Evolutionary conservation across 2,329 filamentous ascomycete species (phyloP).

Genomic region (Claviceps maximensis): DNA sequence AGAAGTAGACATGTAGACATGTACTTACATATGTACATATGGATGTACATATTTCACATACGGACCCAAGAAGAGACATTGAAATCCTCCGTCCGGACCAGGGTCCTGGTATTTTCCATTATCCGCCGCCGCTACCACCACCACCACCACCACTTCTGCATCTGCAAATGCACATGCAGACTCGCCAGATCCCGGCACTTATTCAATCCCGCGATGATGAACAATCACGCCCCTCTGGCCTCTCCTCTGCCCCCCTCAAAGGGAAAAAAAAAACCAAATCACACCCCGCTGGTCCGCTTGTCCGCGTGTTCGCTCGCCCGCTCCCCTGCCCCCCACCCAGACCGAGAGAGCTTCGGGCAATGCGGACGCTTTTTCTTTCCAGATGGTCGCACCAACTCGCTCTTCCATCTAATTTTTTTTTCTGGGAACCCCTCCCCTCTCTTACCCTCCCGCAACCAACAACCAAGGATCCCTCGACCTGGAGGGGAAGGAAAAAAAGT

Average conservation of each 20-base stretch:
- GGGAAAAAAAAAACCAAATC: neutral
- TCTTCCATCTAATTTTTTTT: neutral
- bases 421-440: neutral
- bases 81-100: too few species aligned
- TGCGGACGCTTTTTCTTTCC: neutral
- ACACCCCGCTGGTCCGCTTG: neutral
- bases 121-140: too few species aligned
- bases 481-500: neutral
- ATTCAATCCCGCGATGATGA: neutral
- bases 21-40: too few species aligned
- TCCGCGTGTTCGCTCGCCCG: neutral
- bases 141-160: slow-evolving; percentile 24
- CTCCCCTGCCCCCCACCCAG: neutral
- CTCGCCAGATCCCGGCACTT: neutral
- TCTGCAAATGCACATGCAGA: slow-evolving; percentile 63
- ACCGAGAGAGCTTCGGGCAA: neutral
- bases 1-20: too few species aligned
- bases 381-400: neutral
- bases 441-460: neutral
- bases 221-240: neutral
- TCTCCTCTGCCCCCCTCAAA: neutral
- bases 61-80: too few species aligned
- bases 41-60: too few species aligned
- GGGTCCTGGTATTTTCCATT: neutral
- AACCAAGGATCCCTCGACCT: neutral